A percentile compares a stretch with the other conserved stretches of the same genome.
phyloP scores from a whole-genome alignment of 192 early-diverging fungal species.

The Jimgerdemannia lactiflua region DNA sequence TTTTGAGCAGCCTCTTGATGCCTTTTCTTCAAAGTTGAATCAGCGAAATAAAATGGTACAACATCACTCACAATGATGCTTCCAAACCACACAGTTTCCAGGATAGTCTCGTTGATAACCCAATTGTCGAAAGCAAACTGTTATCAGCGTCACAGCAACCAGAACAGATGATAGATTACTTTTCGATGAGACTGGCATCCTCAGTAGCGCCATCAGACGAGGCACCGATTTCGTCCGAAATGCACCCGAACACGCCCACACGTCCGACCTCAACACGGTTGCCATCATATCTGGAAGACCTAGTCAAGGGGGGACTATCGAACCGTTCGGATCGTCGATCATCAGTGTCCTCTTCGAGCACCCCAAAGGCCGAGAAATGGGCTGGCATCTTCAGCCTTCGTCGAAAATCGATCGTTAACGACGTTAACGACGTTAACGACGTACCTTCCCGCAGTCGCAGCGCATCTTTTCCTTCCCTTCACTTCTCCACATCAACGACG shows the following conservation, averaged over 20 bases:
- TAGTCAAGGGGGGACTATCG: background rate
- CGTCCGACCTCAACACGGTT: background rate
- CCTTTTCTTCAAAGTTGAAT: too few relatives aligned
- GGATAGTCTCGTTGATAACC: too few relatives aligned
- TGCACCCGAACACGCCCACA: background rate
- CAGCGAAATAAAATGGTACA: too few relatives aligned
- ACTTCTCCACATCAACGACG: background rate
- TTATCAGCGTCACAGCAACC: too few relatives aligned
- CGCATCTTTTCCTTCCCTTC: conserved; percentile 1
- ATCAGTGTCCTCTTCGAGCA: background rate
- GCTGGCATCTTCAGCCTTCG: conserved; percentile 10
- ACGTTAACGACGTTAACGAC: background rate
- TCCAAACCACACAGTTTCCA: too few relatives aligned
- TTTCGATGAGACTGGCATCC: too few relatives aligned
- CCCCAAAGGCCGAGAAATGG: background rate
- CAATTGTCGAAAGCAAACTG: too few relatives aligned
- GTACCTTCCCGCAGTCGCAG: conserved; percentile 1
- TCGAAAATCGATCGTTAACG: conserved; percentile 6
- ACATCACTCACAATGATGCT: too few relatives aligned
- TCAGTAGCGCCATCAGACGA: background rate
- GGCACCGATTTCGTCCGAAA: background rate
- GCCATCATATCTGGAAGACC: too few relatives aligned
- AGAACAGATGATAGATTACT: too few relatives aligned
- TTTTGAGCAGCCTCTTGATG: too few relatives aligned
- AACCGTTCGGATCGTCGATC: conserved; percentile 10